Percentiles rank a stretch among this genome's conserved stretches.
Evolutionary conservation across 768 basidiomycete genomes (phyloP).

Genomic region (Neoboletus magnificus): DNA sequence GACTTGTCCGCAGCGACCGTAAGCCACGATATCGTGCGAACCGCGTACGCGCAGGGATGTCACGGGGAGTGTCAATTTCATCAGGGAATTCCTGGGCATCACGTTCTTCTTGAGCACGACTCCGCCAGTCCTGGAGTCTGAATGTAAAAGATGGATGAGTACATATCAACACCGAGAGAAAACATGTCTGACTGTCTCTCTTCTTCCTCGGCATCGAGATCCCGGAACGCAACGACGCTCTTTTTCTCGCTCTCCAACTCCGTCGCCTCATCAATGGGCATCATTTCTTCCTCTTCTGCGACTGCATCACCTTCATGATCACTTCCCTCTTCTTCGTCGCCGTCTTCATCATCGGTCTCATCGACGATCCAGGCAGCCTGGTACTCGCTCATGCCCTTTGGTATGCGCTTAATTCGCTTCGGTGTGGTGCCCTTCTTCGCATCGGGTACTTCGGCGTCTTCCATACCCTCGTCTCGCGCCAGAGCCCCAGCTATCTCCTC

Average conservation of each 20-base stretch:
- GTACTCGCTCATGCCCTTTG: conserved; percentile 95
- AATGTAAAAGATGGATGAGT: conserved; percentile 2
- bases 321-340: conserved; percentile 42
- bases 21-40: conserved; percentile 93
- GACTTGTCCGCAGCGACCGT: conserved; percentile 88
- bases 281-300: conserved; percentile 60
- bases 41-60: conserved; percentile 71
- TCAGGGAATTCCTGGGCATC: conserved; percentile 91
- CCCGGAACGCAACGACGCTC: conserved; percentile 60
- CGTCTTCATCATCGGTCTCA: conserved; percentile 64
- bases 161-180: not conserved
- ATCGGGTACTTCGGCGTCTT: conserved; percentile 47
- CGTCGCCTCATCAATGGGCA: conserved; percentile 53
- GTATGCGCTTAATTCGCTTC: conserved; percentile 74
- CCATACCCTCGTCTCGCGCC: conserved; percentile 15
- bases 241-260: conserved; percentile 53
- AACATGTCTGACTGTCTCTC: conserved; percentile 65
- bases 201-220: conserved; percentile 82
- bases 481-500: conserved; percentile 73
- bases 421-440: conserved; percentile 74
- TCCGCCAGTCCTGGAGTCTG: conserved; percentile 69
- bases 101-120: conserved; percentile 68
- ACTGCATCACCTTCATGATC: conserved; percentile 37
- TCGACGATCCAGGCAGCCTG: conserved; percentile 97
- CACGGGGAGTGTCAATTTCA: conserved; percentile 91